Evolutionary conservation across 495 filamentous ascomycete species (phyloP).

Genomic region (Aspergillus saccharolyticus): DNA sequence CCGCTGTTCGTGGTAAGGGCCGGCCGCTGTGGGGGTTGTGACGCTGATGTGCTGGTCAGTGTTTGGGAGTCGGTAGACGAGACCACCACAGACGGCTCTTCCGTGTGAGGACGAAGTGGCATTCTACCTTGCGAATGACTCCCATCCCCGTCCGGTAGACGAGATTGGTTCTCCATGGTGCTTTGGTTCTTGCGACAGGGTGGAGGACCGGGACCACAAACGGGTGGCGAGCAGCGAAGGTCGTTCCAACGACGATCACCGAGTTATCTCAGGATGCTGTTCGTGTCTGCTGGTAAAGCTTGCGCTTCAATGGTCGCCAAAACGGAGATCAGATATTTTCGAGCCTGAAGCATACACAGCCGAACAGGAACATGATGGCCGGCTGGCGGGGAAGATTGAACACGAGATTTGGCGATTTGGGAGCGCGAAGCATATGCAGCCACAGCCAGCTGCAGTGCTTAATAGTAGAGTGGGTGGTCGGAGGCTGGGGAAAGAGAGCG

Average conservation of each 20-base stretch:
- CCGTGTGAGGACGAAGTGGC: slow-evolving; percentile 11
- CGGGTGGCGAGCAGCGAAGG: background rate
- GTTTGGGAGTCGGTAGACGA: slow-evolving; percentile 9
- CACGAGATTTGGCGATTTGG: background rate
- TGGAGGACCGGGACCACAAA: background rate
- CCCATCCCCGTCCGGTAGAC: slow-evolving; percentile 6
- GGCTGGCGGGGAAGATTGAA: background rate
- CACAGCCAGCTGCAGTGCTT: background rate
- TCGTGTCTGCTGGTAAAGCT: background rate
- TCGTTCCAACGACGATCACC: background rate
- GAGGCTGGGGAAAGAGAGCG: background rate
- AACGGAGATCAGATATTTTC: background rate
- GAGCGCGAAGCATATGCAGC: background rate
- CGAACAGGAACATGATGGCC: background rate
- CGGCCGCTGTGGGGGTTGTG: slow-evolving; percentile 1
- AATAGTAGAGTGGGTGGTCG: too few relatives aligned
- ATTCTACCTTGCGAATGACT: slow-evolving; percentile 9
- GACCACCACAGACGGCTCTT: slow-evolving; percentile 6
- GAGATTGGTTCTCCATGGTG: slow-evolving; percentile 18
- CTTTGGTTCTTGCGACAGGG: background rate
- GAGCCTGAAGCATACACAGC: background rate
- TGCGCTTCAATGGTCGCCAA: background rate
- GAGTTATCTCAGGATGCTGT: too few relatives aligned
- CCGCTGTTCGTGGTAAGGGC: slow-evolving; percentile 2
- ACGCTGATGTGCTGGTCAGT: background rate